Base-by-base conservation (phyloP, 768 basidiomycete species). In the Boletus pseudopeckii region DNA sequence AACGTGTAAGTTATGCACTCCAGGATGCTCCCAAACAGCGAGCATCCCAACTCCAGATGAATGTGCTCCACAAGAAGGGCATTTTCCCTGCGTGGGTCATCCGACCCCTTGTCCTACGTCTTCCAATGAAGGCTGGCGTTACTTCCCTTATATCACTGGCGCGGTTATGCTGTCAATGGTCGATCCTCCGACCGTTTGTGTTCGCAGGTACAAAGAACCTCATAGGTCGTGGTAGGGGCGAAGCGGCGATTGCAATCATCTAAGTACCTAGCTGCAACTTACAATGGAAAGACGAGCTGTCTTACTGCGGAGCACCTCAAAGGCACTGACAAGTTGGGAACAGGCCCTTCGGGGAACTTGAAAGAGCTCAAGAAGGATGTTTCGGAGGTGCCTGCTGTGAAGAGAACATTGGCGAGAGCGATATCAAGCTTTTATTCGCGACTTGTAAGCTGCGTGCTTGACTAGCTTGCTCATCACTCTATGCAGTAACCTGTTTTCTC, bases 161-260 rank as follows among this genome's bases (percentile, higher is more conserved):
- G n/a, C n/a, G n/a, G n/a, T n/a, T n/a, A n/a, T n/a, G n/a, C n/a
- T n/a, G n/a, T n/a, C n/a, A n/a, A n/a, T n/a, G n/a, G n/a, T n/a
- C n/a, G n/a, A n/a, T n/a, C n/a, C n/a, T n/a, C n/a, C n/a, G n/a
- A n/a, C n/a, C n/a, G n/a, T n/a, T n/a, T n/a, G n/a, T n/a, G n/a
- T n/a, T n/a, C n/a, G n/a, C n/a, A n/a, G n/a, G n/a, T n/a, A n/a
- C n/a, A n/a, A 84, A 86, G 56, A 89, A 79, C 64, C 79, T 88
- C 38, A 84, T 88, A 74, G 82, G 84, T 8, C 79, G 82, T 54
- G 88, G 88, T 11, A 67, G 70, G 34, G 86, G 88, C 56, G 77
- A 75, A 18, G 71, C 77, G 18, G 88, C 86, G 0, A 82, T 88
- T 5, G 77, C 79, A 18, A 71, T 87, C 46, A 70, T 90, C 20